phyloP scores from a whole-genome alignment of 768 basidiomycete genomes.

The Tricholoma furcatifolium region DNA sequence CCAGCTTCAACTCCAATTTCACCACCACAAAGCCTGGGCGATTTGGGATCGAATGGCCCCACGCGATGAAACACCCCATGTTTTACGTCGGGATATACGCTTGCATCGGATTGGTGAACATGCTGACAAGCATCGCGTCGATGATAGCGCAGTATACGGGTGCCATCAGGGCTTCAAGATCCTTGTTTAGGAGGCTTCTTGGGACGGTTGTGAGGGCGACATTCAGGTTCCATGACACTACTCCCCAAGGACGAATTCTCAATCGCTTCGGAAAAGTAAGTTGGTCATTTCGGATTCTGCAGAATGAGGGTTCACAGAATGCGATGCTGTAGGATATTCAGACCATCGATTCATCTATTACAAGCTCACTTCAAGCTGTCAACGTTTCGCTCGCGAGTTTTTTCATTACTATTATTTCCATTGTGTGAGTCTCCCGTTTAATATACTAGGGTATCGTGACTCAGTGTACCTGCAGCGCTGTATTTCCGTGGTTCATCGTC shows the following conservation, averaged over 20 bases:
- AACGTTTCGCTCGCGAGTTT: conserved; percentile 78
- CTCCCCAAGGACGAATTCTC: conserved; percentile 78
- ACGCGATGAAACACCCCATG: conserved; percentile 59
- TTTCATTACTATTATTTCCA: conserved; percentile 70
- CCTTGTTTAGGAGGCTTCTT: conserved; percentile 54
- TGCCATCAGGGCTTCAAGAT: conserved; percentile 46
- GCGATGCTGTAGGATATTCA: conserved; percentile 61
- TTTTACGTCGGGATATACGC: conserved; percentile 74
- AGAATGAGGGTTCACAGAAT: background rate
- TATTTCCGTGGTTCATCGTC: conserved; percentile 83
- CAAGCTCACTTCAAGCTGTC: conserved; percentile 68
- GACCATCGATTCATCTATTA: conserved; percentile 79
- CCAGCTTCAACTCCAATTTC: conserved; percentile 16
- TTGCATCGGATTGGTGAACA: conserved; percentile 51
- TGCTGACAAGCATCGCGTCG: conserved; percentile 45
- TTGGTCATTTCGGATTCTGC: no score
- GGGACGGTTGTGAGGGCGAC: conserved; percentile 78
- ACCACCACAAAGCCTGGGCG: conserved; percentile 18
- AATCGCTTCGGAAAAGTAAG: conserved; percentile 77
- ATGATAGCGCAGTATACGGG: conserved; percentile 62
- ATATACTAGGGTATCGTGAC: background rate
- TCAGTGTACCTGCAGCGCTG: conserved; percentile 35
- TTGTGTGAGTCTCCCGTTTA: conserved; percentile 47
- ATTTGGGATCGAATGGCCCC: conserved; percentile 39
- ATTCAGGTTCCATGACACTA: conserved; percentile 83